Base-by-base conservation (phyloP, 2,329 filamentous ascomycete genomes). In the Xylaria digitata region DNA sequence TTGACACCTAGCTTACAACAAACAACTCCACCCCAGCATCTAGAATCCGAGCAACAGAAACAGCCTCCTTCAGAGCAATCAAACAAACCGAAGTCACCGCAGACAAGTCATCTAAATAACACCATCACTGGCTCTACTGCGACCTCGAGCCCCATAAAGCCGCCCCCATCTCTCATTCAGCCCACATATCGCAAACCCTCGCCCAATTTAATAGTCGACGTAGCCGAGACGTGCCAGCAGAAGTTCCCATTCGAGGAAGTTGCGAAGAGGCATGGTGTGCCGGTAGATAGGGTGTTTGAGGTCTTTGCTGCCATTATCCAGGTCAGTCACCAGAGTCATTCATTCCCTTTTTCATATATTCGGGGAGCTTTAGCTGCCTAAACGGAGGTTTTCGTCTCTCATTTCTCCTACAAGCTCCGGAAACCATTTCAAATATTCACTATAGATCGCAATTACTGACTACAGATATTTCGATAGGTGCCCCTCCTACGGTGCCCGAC, bases 221-320 rank as follows among this genome's bases (percentile, higher is more conserved):
- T 85, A 23, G 82, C 83, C 3, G 81, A 85, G 71, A 84, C 83
- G 0, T 81, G 82, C 49, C 80, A 83, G 71, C 78, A 79, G 55
- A 75, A 75, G 3, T 84, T 85, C 57, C 83, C 83, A 3, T 84
- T 83, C 57, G 78, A 78, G 3, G 78, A 79, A 37, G 78, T 86
- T 3, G 83, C 83, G 1, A 77, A 78, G 59, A 78, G 83, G 21
- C 83, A 85, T 67, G 77, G 78, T 15, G 75, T 80, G 13, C 69
- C 81, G 0, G 76, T 82, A 8, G 78, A 80, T 43, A 83, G 81
- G 67, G 81, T 86, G 8, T 78, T 78, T 60, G 83, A 85, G 34
- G 79, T 83, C 17, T 85, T 85, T 64, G 78, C 79, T 0, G 83
- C 82, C 56, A 80, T 85, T 58, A 80, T 85, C 13, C 81, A 84